Percentiles rank a stretch among this genome's conserved stretches.
Conservation (phyloP, 306 rosid species). For the Senna siamea region DNA sequence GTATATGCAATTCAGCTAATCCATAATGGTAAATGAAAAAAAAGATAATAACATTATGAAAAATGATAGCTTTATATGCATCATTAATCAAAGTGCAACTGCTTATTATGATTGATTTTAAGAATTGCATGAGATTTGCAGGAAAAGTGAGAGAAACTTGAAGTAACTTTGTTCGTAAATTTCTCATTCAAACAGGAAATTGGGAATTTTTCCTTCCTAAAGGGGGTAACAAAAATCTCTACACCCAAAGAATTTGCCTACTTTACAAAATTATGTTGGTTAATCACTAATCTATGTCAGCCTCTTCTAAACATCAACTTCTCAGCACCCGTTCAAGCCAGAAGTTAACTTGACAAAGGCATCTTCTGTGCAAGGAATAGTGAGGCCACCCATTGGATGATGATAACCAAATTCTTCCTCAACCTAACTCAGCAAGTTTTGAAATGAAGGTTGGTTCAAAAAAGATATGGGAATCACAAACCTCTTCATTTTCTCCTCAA, state of each 20-base stretch:
- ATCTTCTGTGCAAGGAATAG: slow-evolving; percentile 51
- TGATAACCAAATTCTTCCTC: slow-evolving; percentile 54
- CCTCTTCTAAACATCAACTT: background rate
- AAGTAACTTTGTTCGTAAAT: background rate
- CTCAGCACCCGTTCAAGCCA: slow-evolving; percentile 3
- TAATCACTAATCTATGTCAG: slow-evolving; percentile 6
- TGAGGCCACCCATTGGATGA: slow-evolving; percentile 58
- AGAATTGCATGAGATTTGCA: background rate
- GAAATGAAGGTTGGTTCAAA: slow-evolving; percentile 42
- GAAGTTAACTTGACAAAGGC: slow-evolving; percentile 30
- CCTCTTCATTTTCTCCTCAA: slow-evolving; percentile 51
- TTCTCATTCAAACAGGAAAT: background rate
- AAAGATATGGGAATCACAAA: slow-evolving; percentile 49
- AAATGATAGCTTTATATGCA: background rate
- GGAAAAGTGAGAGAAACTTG: background rate
- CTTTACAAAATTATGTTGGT: slow-evolving; percentile 21
- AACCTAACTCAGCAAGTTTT: slow-evolving; percentile 35
- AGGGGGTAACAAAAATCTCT: background rate
- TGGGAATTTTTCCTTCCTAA: background rate
- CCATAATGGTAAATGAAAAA: no score
- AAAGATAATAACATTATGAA: background rate
- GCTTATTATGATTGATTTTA: background rate
- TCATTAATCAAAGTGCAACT: background rate
- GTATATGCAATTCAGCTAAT: no score
- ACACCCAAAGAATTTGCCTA: background rate